Base-by-base conservation (phyloP, 805 yeast genomes). In the Helenozyma baotianmanensis region DNA sequence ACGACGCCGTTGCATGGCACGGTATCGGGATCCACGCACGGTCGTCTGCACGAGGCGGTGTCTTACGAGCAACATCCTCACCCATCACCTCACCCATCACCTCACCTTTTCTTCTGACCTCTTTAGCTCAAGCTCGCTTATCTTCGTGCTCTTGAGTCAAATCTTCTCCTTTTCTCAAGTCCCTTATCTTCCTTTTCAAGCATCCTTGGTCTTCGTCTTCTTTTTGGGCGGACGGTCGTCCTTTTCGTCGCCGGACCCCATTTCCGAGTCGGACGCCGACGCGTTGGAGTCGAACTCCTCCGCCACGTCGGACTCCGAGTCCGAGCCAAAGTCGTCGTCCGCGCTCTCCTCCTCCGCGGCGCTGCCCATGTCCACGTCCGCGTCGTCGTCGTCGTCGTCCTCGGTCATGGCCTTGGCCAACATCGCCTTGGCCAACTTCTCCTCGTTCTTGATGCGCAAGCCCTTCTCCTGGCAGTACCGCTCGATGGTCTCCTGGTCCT, bases 261-360 rank as follows among this genome's bases (percentile, higher is more conserved):
- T 39, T 6, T 52, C 65, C 13, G 59, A 45, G 26, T 39, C 64
- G 9, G 57, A 50, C 4, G 49, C 57, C 2, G 61, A 46, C 14
- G 68, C 82, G 47, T 83, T 84, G 9, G 87, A 80, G 51, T 83
- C 90, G 50, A 70, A 85, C 56, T 86, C 96, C 58, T 84, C 94
- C 6, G 89, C 94, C 25, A 79, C 78, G 46, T 84, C 95, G 23
- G 78, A 74, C 25, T 74, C 86, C 11, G 72, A 65, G 5, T 66
- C 79, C 7, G 61, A 63, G 14, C 80, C 70, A 67, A 89, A 90
- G 58, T 90, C 97, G 55, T 82, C 96, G 62, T 88, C 97, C 8
- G 69, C 78, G 38, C 83, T 77, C 50, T 84, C 95, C 23, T 60
- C 67, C 39, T 83, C 94, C 36, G 79, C 95, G 3, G 90, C 95